A percentile compares a stretch with the other conserved stretches of the same genome.
Conservation (phyloP, 1,284 basidiomycete species). For the Tausonia pullulans region DNA sequence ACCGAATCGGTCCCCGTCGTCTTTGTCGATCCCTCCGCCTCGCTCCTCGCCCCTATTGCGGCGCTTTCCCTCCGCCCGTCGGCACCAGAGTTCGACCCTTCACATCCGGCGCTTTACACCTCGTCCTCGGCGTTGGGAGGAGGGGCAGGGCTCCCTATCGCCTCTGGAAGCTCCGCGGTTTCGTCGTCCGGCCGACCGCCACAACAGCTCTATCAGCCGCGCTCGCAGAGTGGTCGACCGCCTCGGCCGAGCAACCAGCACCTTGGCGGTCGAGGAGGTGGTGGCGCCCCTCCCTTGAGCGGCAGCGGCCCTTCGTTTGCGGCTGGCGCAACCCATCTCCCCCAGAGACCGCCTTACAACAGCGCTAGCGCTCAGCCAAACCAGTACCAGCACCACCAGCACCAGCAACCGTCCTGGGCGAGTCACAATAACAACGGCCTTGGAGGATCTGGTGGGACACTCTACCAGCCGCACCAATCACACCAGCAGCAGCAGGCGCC, state of each 20-base stretch:
- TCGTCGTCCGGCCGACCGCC: neutral
- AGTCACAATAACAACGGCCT: too few species aligned
- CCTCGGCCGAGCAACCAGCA: neutral
- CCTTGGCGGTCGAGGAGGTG: neutral
- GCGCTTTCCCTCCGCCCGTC: slow-evolving; percentile 7
- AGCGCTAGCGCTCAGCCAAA: too few species aligned
- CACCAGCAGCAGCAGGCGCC: too few species aligned
- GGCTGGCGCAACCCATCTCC: too few species aligned
- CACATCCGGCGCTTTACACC: neutral
- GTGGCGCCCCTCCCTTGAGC: too few species aligned
- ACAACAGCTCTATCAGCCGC: neutral
- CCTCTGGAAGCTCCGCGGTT: neutral
- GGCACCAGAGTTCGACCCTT: slow-evolving; percentile 11
- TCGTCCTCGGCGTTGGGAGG: neutral
- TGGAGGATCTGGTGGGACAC: too few species aligned
- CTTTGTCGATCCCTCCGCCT: slow-evolving; percentile 2
- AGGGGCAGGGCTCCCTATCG: neutral
- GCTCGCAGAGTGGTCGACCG: neutral
- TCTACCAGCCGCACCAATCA: too few species aligned
- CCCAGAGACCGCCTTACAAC: too few species aligned
- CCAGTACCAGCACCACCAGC: neutral
- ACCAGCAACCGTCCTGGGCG: neutral
- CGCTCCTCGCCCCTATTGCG: neutral
- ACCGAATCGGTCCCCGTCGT: slow-evolving; percentile 16
- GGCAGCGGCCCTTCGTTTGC: too few species aligned